These are phyloP conservation scores for Penicillium steckii DNA, from an alignment of 495 filamentous ascomycete genomes.

Conservation along the genomic window DNA sequence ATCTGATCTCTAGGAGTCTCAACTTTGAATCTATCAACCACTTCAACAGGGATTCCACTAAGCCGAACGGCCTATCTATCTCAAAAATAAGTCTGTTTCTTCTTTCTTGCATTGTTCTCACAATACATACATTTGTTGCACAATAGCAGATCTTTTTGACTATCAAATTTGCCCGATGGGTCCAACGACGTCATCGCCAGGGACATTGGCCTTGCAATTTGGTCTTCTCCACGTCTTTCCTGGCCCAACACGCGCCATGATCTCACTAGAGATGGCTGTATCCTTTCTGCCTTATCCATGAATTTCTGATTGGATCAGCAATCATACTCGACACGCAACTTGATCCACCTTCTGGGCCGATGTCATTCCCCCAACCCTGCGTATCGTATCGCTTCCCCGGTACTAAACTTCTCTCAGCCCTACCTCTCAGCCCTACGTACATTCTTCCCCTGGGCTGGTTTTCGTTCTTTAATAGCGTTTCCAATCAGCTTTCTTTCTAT, in stretches of 20 bases:
- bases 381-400: neutral
- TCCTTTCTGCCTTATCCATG: constrained; percentile 7
- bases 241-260: constrained; percentile 5
- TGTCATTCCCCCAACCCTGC: constrained; percentile 13
- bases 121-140: no score
- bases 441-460: neutral
- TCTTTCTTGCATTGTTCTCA: no score
- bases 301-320: neutral
- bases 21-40: no score
- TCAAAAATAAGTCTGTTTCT: no score
- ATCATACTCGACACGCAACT: neutral
- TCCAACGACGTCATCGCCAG: constrained; percentile 24
- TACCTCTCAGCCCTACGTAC: constrained; percentile 13
- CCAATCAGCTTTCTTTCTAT: neutral
- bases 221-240: neutral
- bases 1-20: no score
- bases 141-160: neutral
- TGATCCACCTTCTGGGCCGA: neutral
- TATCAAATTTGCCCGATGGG: constrained; percentile 2
- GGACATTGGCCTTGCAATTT: constrained; percentile 3
- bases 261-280: constrained; percentile 15
- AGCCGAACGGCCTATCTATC: no score
- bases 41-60: no score
- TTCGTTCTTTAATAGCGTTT: neutral
- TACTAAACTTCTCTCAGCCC: constrained; percentile 17